Conservation (phyloP, 352 stramenopile genomes). For the Saprolegnia parasitica region DNA sequence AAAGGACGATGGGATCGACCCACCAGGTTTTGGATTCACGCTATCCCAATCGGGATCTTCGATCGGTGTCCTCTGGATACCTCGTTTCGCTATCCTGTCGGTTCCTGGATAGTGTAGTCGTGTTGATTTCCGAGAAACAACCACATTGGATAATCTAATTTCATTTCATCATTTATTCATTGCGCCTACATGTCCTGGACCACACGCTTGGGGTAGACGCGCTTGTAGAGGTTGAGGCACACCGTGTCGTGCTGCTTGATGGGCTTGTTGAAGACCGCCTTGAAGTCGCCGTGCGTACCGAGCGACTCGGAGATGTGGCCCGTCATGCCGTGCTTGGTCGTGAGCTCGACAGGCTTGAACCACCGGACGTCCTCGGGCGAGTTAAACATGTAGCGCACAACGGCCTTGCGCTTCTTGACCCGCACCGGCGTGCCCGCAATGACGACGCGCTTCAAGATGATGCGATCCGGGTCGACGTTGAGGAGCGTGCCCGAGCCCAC, state of each 20-base stretch:
- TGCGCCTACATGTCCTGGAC: slow-evolving; percentile 30
- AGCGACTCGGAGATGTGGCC: slow-evolving; percentile 98
- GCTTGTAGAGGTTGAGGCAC: slow-evolving; percentile 98
- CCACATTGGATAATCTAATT: slow-evolving; percentile 8
- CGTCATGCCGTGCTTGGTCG: slow-evolving; percentile 96
- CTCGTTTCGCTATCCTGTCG: too few relatives aligned
- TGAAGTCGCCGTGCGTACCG: slow-evolving; percentile 98
- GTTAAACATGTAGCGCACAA: slow-evolving; percentile 99
- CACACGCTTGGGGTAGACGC: slow-evolving; percentile 97
- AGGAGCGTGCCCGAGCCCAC: slow-evolving; percentile 93
- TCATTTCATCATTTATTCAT: neutral
- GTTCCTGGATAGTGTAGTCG: neutral
- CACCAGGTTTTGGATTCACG: too few relatives aligned
- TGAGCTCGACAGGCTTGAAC: slow-evolving; percentile 98
- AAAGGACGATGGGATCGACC: too few relatives aligned
- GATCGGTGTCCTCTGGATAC: too few relatives aligned
- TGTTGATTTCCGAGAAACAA: too few relatives aligned
- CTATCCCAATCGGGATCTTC: too few relatives aligned
- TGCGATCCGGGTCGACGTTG: slow-evolving; percentile 95
- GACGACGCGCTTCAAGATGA: slow-evolving; percentile 97
- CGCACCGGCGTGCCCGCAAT: slow-evolving; percentile 97
- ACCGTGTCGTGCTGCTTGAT: slow-evolving; percentile 99
- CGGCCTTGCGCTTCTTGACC: slow-evolving; percentile 97
- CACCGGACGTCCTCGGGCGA: slow-evolving; percentile 96
- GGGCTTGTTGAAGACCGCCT: slow-evolving; percentile 98